phyloP scores from a whole-genome alignment of 2,329 filamentous ascomycete species.

The Claviceps sp. region DNA sequence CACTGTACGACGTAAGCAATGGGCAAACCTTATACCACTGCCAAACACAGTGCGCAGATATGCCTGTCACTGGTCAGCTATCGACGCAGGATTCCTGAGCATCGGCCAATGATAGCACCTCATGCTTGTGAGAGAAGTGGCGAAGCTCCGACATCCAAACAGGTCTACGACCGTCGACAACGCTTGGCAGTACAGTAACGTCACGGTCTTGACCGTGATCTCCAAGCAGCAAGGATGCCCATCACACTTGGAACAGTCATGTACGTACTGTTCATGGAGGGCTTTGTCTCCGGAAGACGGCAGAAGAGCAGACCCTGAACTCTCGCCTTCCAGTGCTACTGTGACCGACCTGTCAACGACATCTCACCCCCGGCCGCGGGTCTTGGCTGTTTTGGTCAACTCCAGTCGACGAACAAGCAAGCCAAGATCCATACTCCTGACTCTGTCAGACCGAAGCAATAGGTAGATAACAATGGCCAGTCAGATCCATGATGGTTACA shows the following conservation, averaged over 20 bases:
- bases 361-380: neutral
- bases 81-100: neutral
- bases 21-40: neutral
- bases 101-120: neutral
- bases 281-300: neutral
- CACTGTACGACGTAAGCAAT: neutral
- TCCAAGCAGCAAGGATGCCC: neutral
- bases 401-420: too few relatives aligned
- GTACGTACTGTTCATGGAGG: neutral
- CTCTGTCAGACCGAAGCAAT: too few relatives aligned
- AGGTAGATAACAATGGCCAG: neutral
- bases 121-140: slow-evolving; percentile 12
- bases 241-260: neutral
- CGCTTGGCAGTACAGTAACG: neutral
- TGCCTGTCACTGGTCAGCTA: neutral
- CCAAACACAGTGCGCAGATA: neutral
- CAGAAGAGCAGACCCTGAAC: neutral
- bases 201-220: neutral
- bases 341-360: too few relatives aligned
- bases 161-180: neutral
- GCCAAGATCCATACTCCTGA: too few relatives aligned
- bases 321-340: neutral
- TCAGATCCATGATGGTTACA: slow-evolving; percentile 29
- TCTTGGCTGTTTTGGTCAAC: neutral
- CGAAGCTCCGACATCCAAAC: slow-evolving; percentile 11